A percentile compares a stretch with the other conserved stretches of the same genome.
Conservation (phyloP, 768 basidiomycete species). For the Lentinula aciculospora region DNA sequence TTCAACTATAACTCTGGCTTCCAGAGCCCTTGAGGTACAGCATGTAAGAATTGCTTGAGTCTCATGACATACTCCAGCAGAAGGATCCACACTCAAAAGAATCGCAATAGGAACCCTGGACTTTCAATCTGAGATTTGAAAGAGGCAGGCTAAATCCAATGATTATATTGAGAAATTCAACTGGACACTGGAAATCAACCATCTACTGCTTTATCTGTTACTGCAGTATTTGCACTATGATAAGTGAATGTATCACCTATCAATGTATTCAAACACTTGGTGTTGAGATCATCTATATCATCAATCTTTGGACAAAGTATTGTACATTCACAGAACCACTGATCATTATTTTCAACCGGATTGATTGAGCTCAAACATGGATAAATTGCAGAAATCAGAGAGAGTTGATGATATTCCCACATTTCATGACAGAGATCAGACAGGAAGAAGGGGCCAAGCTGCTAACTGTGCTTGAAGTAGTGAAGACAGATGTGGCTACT, state of each 20-base stretch:
- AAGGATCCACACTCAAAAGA: slow-evolving; percentile 34
- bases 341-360: too few species aligned
- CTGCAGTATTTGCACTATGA: slow-evolving; percentile 28
- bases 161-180: slow-evolving; percentile 35
- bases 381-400: too few species aligned
- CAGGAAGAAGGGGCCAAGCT: not conserved
- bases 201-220: too few species aligned
- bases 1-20: too few species aligned
- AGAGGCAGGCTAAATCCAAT: slow-evolving; percentile 33
- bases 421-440: too few species aligned
- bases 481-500: too few species aligned
- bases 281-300: not conserved
- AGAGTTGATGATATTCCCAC: too few species aligned
- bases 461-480: too few species aligned
- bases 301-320: too few species aligned
- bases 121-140: slow-evolving; percentile 25
- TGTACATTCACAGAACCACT: too few species aligned
- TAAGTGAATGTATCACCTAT: slow-evolving; percentile 17
- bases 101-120: slow-evolving; percentile 34
- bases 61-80: not conserved
- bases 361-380: too few species aligned
- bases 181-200: slow-evolving; percentile 17
- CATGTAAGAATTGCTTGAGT: slow-evolving; percentile 17
- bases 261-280: slow-evolving; percentile 10
- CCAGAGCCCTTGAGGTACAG: slow-evolving; percentile 4